Evolutionary conservation across 2,329 filamentous ascomycete genomes (phyloP), one percentile per base, ranked within the genome.

Genomic region (Fusarium xylarioides): DNA sequence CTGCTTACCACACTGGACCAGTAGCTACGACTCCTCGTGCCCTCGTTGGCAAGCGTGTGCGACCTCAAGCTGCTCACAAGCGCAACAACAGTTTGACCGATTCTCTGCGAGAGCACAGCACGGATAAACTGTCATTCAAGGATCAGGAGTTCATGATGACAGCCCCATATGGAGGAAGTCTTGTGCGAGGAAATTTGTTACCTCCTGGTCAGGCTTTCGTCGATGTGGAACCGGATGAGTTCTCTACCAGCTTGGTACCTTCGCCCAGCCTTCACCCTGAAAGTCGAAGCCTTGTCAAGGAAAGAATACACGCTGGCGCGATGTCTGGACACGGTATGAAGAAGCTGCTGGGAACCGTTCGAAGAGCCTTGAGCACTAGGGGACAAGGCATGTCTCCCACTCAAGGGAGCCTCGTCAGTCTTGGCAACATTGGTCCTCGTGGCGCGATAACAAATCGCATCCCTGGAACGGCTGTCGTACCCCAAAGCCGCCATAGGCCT

Each of bases 31-130:
- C 89, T 7, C 90, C 90, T 8, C 87, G 86, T 62, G 83, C 88
- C 4, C 81, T 91, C 5, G 84, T 86, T 16, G 89, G 88, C 62
- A 91, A 91, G 78, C 86, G 88, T 21, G 85, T 89, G 12, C 87
- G 90, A 21, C 87, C 90, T 26, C 81, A 83, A 70, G 81, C 85
- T 23, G 52, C 76, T 6, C 95, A 97, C 82, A 95, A 94, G 81
- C 91, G 95, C 28, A 97, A 93, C 78, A 94, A 92, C 55, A 98
- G 95, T 80, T 92, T 96, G 76, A 93, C 93, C 0, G 94, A 98
- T 82, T 95, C 95, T 2, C 81, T 95, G 57, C 87, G 94, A 74
- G 93, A 96, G 81, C 91, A 84, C 82, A 89, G 81, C 28, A 81
- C 82, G 11, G 87, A 89, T 50, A 87, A 85, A 66, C 79, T 85